A percentile compares a stretch with the other conserved stretches of the same genome.
These are phyloP conservation scores for Penicillium cosmopolitanum DNA, from an alignment of 495 filamentous ascomycete genomes.

Conservation along the genomic window DNA sequence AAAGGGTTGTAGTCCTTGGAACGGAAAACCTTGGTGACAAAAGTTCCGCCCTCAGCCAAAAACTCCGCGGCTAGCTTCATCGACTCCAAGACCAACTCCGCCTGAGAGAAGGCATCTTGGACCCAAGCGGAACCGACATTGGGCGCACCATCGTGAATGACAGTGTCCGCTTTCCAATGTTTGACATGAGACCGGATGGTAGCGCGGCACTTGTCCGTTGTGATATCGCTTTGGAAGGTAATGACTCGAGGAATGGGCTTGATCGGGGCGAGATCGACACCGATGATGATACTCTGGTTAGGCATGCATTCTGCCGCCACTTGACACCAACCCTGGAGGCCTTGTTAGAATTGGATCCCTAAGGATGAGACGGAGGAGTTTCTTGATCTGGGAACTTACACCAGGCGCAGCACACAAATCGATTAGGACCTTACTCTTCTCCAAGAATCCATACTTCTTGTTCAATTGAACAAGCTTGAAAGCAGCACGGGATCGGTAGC, in stretches of 20 bases:
- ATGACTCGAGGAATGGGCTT: slow-evolving; percentile 93
- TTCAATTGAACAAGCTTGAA: slow-evolving; percentile 99
- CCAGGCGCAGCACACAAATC: slow-evolving; percentile 98
- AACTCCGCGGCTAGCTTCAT: slow-evolving; percentile 96
- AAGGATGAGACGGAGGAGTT: neutral
- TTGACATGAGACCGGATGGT: slow-evolving; percentile 90
- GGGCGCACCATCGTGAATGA: slow-evolving; percentile 97
- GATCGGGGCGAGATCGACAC: slow-evolving; percentile 94
- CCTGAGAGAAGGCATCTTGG: slow-evolving; percentile 97
- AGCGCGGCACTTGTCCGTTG: slow-evolving; percentile 93
- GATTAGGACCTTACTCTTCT: slow-evolving; percentile 91
- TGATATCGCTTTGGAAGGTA: slow-evolving; percentile 97
- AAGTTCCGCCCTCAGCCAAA: slow-evolving; percentile 83
- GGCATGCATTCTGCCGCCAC: slow-evolving; percentile 97
- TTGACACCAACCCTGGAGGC: slow-evolving; percentile 87
- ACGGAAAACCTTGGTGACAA: slow-evolving; percentile 97
- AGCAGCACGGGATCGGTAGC: slow-evolving; percentile 92
- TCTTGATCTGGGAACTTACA: slow-evolving; percentile 52
- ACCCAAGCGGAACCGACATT: slow-evolving; percentile 99
- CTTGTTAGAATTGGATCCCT: slow-evolving; percentile 32
- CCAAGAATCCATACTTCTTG: slow-evolving; percentile 97
- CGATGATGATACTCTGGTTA: slow-evolving; percentile 83
- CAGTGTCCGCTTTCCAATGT: slow-evolving; percentile 95
- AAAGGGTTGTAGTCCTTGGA: slow-evolving; percentile 97
- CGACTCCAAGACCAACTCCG: slow-evolving; percentile 89